A percentile compares a stretch with the other conserved stretches of the same genome.
Conservation (phyloP, 805 yeast species). For the Wickerhamomyces rabaulensis region DNA sequence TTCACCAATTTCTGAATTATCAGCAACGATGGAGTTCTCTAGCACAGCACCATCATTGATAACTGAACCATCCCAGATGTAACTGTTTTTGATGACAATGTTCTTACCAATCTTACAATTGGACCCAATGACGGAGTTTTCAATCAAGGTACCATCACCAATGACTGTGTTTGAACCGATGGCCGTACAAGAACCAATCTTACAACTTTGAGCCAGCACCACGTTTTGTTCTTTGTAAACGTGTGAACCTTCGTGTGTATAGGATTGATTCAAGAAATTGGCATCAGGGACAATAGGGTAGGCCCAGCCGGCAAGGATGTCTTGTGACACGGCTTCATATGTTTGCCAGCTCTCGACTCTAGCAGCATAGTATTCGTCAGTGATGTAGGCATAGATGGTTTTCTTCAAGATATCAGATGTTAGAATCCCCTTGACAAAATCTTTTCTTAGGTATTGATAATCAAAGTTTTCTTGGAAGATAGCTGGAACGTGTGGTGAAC, state of each 20-base stretch:
- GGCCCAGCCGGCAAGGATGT: conserved; percentile 85
- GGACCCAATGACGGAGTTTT: conserved; percentile 78
- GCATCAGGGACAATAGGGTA: conserved; percentile 90
- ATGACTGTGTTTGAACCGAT: conserved; percentile 74
- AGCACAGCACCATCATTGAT: conserved; percentile 63
- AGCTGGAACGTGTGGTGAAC: conserved; percentile 91
- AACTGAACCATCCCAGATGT: conserved; percentile 79
- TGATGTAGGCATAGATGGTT: conserved; percentile 82
- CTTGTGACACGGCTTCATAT: conserved; percentile 86
- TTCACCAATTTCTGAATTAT: conserved; percentile 48
- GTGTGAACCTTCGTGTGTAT: conserved; percentile 76
- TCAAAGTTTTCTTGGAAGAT: conserved; percentile 96
- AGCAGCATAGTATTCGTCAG: conserved; percentile 77
- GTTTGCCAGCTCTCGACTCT: conserved; percentile 95
- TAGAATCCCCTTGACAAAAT: conserved; percentile 86
- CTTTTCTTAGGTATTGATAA: conserved; percentile 79
- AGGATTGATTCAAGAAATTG: conserved; percentile 68
- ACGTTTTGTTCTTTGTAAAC: conserved; percentile 86
- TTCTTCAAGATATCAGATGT: conserved; percentile 88
- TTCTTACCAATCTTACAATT: conserved; percentile 80
- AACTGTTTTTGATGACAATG: conserved; percentile 66
- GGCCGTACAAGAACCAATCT: conserved; percentile 71
- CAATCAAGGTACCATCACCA: conserved; percentile 66
- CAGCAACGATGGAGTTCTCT: conserved; percentile 66
- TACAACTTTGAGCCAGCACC: conserved; percentile 90